Base-by-base conservation (phyloP, 768 basidiomycete genomes). In the Mycena alexandri region DNA sequence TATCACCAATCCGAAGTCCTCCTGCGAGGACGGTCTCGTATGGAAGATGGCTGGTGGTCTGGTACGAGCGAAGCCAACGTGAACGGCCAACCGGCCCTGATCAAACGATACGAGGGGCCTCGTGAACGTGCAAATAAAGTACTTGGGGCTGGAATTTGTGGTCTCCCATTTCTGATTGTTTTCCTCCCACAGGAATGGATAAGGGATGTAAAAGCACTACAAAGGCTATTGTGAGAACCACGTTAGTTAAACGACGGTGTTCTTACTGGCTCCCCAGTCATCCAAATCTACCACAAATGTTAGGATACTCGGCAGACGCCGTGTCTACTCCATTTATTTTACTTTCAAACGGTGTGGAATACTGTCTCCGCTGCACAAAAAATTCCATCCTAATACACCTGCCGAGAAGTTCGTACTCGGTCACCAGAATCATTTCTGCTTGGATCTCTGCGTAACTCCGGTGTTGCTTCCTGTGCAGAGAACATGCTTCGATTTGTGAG, bases 241-340 rank as follows among this genome's bases (percentile, higher is more conserved):
- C 16, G 36, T 56, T 19, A 24, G 7, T n/a, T 33, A 5, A 57
- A 56, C 42, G 17, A 25, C 43, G 14, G 38, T 9, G 38, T 38
- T 38, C 14, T 52, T 16, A 53, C 10, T 21, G 22, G 17, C 38
- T 36, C 25, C 57, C 50, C 43, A 86, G 86, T 66, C 86, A 86
- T 62, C 84, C 86, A 19, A 86, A 84, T 69, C 73, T 87, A 24
- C 86, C 87, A 0, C 85, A 87, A 71, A 81, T 88, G 79, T 66
- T 85, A 9, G 86, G 86, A 1, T 84, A 84, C 69, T 87, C 85
- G 0, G 75, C 81, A 16, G 81, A 81, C 17, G 77, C 81, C 41
- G 75, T 82, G 0, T 80, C 80, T 2, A 85, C 83, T 0, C 86
- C 85, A 0, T 87, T 87, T 67, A 84, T 87, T 56, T 66, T 87